A percentile compares a stretch with the other conserved stretches of the same genome.
Evolutionary conservation across 345 rosid genomes (phyloP).

Genomic region (Linum usitatissimum): DNA sequence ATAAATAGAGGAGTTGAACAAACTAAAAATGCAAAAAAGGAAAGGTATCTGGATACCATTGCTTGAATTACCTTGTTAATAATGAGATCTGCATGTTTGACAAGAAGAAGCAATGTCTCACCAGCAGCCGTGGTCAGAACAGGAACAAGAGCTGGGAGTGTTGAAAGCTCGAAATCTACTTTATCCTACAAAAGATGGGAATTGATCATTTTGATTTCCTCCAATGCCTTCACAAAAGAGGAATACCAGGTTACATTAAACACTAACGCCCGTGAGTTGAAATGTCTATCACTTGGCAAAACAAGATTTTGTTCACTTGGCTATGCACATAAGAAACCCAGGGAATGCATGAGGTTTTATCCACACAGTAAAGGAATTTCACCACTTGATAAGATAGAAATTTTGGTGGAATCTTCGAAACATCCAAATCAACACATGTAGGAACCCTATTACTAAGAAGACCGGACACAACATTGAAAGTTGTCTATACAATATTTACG

Average conservation of each 20-base stretch:
- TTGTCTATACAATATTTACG: too few relatives aligned
- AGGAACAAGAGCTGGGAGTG: slow-evolving; percentile 89
- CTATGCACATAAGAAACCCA: neutral
- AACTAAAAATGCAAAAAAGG: neutral
- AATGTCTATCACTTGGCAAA: neutral
- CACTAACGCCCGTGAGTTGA: neutral
- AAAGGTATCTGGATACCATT: neutral
- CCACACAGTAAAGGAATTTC: neutral
- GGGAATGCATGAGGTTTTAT: neutral
- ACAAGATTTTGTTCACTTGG: neutral
- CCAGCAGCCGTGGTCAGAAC: slow-evolving; percentile 85
- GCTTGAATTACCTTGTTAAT: slow-evolving; percentile 51
- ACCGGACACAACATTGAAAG: neutral
- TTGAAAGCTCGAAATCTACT: slow-evolving; percentile 78
- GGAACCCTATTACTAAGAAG: neutral
- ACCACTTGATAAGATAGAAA: neutral
- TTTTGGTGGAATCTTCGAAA: neutral
- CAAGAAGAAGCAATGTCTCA: slow-evolving; percentile 78
- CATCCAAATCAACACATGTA: neutral
- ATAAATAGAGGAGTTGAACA: neutral
- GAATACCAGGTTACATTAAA: neutral
- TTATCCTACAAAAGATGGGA: slow-evolving; percentile 52
- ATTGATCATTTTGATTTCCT: slow-evolving; percentile 11
- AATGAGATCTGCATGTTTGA: slow-evolving; percentile 86
- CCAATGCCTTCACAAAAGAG: neutral